These are phyloP conservation scores for Tetragonia tetragonoides DNA, from an alignment of 148 eudicot species.

Conservation along the genomic window DNA sequence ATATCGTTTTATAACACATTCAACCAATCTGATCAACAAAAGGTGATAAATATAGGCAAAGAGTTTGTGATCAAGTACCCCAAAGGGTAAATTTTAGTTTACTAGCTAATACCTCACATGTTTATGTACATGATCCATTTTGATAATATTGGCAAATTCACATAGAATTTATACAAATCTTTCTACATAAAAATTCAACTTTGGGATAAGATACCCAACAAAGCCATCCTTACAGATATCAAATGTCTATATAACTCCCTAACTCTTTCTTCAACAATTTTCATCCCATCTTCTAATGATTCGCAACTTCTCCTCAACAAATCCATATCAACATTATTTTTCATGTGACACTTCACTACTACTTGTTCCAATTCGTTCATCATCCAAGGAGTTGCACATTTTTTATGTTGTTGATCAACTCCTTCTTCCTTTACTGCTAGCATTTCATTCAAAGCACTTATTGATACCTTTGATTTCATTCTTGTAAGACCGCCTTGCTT, in stretches of 20 bases:
- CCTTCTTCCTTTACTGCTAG: neutral
- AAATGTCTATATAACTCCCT: slow-evolving; percentile 31
- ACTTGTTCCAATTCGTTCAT: slow-evolving; percentile 32
- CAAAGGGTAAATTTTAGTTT: too few relatives aligned
- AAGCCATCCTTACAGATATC: slow-evolving; percentile 34
- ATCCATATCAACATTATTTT: slow-evolving; percentile 7
- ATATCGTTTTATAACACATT: too few relatives aligned
- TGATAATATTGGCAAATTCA: slow-evolving; percentile 9
- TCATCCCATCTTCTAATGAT: slow-evolving; percentile 23
- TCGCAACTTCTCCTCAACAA: slow-evolving; percentile 25
- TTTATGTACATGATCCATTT: too few relatives aligned
- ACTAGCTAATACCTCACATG: too few relatives aligned
- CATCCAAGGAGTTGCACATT: slow-evolving; percentile 24
- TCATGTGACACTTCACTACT: slow-evolving; percentile 13
- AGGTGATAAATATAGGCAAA: too few relatives aligned
- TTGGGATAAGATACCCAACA: slow-evolving; percentile 27
- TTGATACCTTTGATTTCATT: slow-evolving; percentile 24
- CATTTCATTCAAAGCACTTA: slow-evolving; percentile 24
- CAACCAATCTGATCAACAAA: too few relatives aligned
- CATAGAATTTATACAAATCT: slow-evolving; percentile 1
- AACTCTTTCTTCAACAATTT: slow-evolving; percentile 29
- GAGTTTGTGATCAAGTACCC: too few relatives aligned
- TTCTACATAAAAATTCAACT: slow-evolving; percentile 15
- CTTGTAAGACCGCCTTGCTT: slow-evolving; percentile 24
- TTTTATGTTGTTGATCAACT: slow-evolving; percentile 18